These are phyloP conservation scores for Xylaria sp. DNA, from an alignment of 2,329 filamentous ascomycete species.

Conservation along the genomic window DNA sequence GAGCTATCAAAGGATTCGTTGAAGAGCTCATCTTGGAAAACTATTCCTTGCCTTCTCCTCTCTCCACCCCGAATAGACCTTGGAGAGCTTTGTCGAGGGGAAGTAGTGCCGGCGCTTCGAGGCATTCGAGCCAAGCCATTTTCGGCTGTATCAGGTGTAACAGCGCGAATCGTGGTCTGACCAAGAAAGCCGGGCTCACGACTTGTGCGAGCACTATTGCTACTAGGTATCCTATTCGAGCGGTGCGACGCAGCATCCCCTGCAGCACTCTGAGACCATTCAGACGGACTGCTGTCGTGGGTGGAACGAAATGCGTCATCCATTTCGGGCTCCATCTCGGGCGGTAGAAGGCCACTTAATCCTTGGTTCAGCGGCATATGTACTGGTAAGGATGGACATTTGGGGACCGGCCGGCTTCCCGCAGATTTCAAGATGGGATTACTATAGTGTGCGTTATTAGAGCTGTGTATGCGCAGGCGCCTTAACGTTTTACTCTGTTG, in stretches of 20 bases:
- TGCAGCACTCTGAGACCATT: constrained; percentile 48
- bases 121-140: constrained; percentile 45
- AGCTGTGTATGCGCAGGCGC: constrained; percentile 39
- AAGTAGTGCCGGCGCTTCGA: constrained; percentile 51
- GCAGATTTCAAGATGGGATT: constrained; percentile 35
- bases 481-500: constrained; percentile 40
- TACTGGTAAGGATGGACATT: constrained; percentile 48
- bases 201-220: constrained; percentile 41
- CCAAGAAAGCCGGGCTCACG: constrained; percentile 46
- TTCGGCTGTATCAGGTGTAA: constrained; percentile 70
- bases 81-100: constrained; percentile 59
- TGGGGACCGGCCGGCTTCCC: constrained; percentile 41
- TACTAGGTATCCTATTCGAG: constrained; percentile 39
- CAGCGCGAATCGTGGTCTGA: constrained; percentile 66
- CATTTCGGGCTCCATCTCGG: constrained; percentile 61
- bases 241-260: constrained; percentile 44
- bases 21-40: constrained; percentile 70
- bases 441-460: constrained; percentile 39
- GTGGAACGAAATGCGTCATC: constrained; percentile 55
- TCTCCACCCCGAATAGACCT: constrained; percentile 58
- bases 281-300: constrained; percentile 52
- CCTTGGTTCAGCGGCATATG: constrained; percentile 56
- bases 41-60: constrained; percentile 65
- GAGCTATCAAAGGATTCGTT: constrained; percentile 61
- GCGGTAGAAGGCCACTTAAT: constrained; percentile 57